Evolutionary conservation across 2,329 filamentous ascomycete genomes (phyloP).

Genomic region (Scorias spongiosa): DNA sequence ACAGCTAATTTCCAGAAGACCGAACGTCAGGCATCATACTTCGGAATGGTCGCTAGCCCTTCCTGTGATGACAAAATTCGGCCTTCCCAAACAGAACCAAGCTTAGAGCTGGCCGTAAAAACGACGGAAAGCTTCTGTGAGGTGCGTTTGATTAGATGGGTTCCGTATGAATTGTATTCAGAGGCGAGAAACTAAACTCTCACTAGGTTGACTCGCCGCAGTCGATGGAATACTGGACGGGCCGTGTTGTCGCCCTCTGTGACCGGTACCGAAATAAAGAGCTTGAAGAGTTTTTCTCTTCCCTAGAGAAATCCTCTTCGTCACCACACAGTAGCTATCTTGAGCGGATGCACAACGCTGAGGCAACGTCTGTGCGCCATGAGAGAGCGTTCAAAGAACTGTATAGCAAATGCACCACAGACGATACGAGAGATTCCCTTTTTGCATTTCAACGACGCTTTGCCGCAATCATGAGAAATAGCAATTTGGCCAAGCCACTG

Average conservation of each 20-base stretch:
- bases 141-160: no score
- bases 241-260: conserved; percentile 42
- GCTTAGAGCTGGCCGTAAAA: no score
- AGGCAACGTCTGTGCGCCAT: conserved; percentile 13
- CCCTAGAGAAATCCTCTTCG: conserved; percentile 20
- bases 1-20: no score
- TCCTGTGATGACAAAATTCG: no score
- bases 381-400: conserved; percentile 16
- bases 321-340: conserved; percentile 5
- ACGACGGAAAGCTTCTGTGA: no score
- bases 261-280: conserved; percentile 39
- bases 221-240: conserved; percentile 43
- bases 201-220: conserved; percentile 5
- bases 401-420: conserved; percentile 13
- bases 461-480: conserved; percentile 3
- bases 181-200: no score
- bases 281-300: conserved; percentile 19
- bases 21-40: no score
- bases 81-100: no score
- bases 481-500: neutral
- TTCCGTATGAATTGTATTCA: no score
- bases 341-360: conserved; percentile 17
- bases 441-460: conserved; percentile 16
- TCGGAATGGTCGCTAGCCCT: no score
- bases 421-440: conserved; percentile 16